These are phyloP conservation scores for Sporothrix inflata DNA, from an alignment of 2,329 filamentous ascomycete genomes.

Conservation along the genomic window DNA sequence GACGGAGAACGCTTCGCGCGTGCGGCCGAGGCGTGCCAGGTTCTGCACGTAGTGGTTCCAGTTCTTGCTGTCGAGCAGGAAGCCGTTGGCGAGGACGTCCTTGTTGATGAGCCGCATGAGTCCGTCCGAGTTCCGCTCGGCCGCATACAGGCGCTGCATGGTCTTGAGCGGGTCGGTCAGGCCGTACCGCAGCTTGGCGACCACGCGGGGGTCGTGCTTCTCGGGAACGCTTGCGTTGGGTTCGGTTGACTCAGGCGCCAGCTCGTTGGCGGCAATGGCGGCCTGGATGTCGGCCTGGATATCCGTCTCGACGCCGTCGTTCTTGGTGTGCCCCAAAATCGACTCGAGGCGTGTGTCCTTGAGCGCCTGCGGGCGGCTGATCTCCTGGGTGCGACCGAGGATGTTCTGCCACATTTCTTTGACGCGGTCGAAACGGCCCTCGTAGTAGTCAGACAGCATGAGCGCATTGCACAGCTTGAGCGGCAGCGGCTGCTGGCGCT, in stretches of 20 bases:
- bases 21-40: slow-evolving; percentile 63
- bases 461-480: slow-evolving; percentile 63
- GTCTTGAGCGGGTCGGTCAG: slow-evolving; percentile 54
- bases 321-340: slow-evolving; percentile 20
- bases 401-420: slow-evolving; percentile 68
- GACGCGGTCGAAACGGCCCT: slow-evolving; percentile 62
- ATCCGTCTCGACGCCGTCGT: not conserved
- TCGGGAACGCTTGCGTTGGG: not conserved
- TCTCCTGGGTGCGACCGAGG: slow-evolving; percentile 54
- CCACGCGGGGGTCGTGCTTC: slow-evolving; percentile 39
- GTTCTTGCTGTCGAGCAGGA: slow-evolving; percentile 72
- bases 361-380: slow-evolving; percentile 42
- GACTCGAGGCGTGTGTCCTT: slow-evolving; percentile 23
- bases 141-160: slow-evolving; percentile 52
- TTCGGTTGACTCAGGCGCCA: not conserved
- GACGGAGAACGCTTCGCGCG: slow-evolving; percentile 68
- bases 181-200: slow-evolving; percentile 57
- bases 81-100: slow-evolving; percentile 66
- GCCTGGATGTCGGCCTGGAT: not conserved
- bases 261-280: not conserved
- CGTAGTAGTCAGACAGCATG: slow-evolving; percentile 67
- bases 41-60: slow-evolving; percentile 79
- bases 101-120: slow-evolving; percentile 54
- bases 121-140: slow-evolving; percentile 48
- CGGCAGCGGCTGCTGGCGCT: slow-evolving; percentile 47